phyloP scores from a whole-genome alignment of 1,284 basidiomycete species.

The Tremellales sp. region DNA sequence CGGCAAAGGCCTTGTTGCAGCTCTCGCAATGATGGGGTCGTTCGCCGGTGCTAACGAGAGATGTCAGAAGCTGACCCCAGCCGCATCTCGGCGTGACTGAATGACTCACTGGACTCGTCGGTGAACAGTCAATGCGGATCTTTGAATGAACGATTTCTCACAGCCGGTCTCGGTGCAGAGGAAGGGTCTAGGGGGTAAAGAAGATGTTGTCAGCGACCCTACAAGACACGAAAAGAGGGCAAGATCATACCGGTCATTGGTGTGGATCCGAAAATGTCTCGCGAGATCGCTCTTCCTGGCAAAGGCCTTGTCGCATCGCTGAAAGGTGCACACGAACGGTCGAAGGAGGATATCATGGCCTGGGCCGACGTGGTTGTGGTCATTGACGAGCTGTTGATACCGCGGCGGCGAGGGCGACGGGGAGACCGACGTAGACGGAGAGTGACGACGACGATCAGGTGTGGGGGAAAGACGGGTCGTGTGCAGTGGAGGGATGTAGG shows the following conservation, averaged over 20 bases:
- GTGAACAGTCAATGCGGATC: conserved; percentile 49
- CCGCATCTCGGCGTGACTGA: neutral
- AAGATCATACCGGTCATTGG: conserved; percentile 43
- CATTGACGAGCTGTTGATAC: conserved; percentile 42
- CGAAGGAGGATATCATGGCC: conserved; percentile 33
- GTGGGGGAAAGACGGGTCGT: neutral
- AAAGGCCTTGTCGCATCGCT: conserved; percentile 51
- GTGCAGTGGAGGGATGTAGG: neutral
- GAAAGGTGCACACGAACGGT: conserved; percentile 46
- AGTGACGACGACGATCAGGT: neutral
- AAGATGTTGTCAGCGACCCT: conserved; percentile 2
- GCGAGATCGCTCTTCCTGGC: conserved; percentile 52
- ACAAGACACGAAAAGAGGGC: neutral
- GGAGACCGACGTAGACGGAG: neutral
- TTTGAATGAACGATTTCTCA: conserved; percentile 49
- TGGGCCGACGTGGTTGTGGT: conserved; percentile 39
- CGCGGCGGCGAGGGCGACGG: neutral
- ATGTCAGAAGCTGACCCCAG: conserved; percentile 5
- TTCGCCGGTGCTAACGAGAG: conserved; percentile 54
- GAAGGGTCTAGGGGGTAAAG: conserved; percentile 48
- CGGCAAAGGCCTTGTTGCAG: conserved; percentile 55
- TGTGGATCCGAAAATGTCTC: conserved; percentile 52
- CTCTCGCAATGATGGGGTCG: conserved; percentile 55
- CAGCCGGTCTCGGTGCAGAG: conserved; percentile 38
- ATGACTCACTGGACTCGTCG: conserved; percentile 50